Evolutionary conservation across 2,329 filamentous ascomycete species (phyloP).

Genomic region (Cladophialophora immunda): DNA sequence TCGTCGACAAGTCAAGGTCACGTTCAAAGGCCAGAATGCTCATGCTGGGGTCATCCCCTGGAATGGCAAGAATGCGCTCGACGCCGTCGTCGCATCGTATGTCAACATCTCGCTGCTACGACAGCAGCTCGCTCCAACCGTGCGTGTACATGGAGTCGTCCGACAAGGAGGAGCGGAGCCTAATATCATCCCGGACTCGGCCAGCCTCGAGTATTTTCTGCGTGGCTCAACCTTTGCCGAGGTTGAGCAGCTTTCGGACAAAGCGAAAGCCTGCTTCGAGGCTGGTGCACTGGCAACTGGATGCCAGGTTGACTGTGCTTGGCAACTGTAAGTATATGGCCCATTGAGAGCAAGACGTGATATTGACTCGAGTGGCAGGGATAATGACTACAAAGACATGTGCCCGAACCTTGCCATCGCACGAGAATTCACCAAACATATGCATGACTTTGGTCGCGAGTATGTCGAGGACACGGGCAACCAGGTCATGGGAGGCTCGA

Average conservation of each 20-base stretch:
- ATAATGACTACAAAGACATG: conserved; percentile 54
- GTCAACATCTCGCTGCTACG: conserved; percentile 60
- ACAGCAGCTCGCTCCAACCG: conserved; percentile 64
- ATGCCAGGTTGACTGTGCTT: conserved; percentile 45
- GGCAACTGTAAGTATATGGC: conserved; percentile 32
- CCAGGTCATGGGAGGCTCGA: conserved; percentile 53
- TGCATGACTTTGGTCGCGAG: conserved; percentile 52
- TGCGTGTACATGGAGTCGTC: conserved; percentile 64
- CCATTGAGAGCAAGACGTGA: neutral
- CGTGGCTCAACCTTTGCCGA: conserved; percentile 55
- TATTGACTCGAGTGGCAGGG: conserved; percentile 19
- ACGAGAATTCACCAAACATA: conserved; percentile 54
- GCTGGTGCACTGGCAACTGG: conserved; percentile 49
- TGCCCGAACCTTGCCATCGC: conserved; percentile 57
- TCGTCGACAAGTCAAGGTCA: conserved; percentile 47
- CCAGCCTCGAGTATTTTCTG: conserved; percentile 56
- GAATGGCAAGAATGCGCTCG: conserved; percentile 68
- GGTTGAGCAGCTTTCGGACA: conserved; percentile 45
- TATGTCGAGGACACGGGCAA: conserved; percentile 49
- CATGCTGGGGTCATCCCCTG: conserved; percentile 67
- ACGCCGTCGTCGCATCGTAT: conserved; percentile 61
- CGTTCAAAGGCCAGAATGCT: conserved; percentile 61
- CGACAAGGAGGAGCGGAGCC: conserved; percentile 62
- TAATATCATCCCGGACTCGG: conserved; percentile 65
- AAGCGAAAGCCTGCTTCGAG: conserved; percentile 48